phyloP scores from a whole-genome alignment of 768 basidiomycete species.

The Mycena rosella region DNA sequence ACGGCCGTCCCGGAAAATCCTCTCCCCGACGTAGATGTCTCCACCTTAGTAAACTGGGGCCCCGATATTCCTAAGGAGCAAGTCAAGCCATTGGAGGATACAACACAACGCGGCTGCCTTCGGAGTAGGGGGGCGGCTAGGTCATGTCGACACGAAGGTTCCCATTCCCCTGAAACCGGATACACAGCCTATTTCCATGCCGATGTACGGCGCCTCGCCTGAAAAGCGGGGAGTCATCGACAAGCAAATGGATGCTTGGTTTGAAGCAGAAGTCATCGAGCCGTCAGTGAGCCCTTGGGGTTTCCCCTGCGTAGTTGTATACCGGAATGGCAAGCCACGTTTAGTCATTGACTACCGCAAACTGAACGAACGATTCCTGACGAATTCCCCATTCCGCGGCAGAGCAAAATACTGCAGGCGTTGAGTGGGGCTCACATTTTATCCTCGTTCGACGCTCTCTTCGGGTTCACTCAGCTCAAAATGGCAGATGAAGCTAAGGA shows the following conservation, averaged over 20 bases:
- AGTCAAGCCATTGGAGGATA: not conserved
- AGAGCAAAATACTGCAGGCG: too few species aligned
- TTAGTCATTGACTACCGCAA: too few species aligned
- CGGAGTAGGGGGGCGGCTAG: slow-evolving; percentile 40
- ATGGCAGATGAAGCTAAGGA: too few species aligned
- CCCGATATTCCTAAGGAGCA: slow-evolving; percentile 32
- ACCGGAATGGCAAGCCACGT: too few species aligned
- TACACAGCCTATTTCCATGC: slow-evolving; percentile 33
- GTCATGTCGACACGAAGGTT: slow-evolving; percentile 14
- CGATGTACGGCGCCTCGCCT: slow-evolving; percentile 41
- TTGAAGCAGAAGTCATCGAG: too few species aligned
- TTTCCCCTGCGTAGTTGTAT: too few species aligned
- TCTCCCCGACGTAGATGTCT: slow-evolving; percentile 6
- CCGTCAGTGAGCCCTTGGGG: too few species aligned
- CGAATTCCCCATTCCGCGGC: too few species aligned
- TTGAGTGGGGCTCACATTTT: too few species aligned
- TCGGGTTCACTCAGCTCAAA: too few species aligned
- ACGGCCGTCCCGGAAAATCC: slow-evolving; percentile 34
- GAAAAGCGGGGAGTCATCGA: slow-evolving; percentile 18
- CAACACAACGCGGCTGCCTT: slow-evolving; percentile 34
- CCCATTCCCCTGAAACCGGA: slow-evolving; percentile 34
- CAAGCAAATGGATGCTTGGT: slow-evolving; percentile 41
- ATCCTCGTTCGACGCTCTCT: too few species aligned
- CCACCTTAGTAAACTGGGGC: slow-evolving; percentile 34
- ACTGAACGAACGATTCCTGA: too few species aligned